These are phyloP conservation scores for Diaporthe caulivora DNA, from an alignment of 2,329 filamentous ascomycete genomes.

Conservation along the genomic window DNA sequence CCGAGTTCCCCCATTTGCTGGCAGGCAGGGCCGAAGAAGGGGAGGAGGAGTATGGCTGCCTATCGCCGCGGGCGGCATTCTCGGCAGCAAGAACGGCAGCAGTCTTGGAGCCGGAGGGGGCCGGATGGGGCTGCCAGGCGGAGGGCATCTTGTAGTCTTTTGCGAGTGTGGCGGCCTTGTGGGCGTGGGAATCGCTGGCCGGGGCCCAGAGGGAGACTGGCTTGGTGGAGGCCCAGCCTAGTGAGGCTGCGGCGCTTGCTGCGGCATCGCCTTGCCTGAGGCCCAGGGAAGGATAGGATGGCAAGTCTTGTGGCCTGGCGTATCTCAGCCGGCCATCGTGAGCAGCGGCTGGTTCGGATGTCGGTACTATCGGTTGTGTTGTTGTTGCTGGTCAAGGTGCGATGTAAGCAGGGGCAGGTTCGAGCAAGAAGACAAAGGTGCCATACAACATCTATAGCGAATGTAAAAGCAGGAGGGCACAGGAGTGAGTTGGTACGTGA, in stretches of 20 bases:
- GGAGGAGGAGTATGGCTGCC: conserved; percentile 33
- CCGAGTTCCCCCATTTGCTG: conserved; percentile 71
- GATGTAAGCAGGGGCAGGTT: not conserved
- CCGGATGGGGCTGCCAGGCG: conserved; percentile 68
- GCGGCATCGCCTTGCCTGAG: conserved; percentile 69
- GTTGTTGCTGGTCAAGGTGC: not conserved
- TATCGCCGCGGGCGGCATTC: conserved; percentile 63
- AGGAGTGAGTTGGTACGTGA: not conserved
- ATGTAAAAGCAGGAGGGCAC: not conserved
- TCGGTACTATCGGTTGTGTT: not conserved
- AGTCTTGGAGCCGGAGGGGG: conserved; percentile 59
- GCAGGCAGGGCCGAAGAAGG: conserved; percentile 35
- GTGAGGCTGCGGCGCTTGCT: conserved; percentile 78
- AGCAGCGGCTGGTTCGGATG: conserved; percentile 37
- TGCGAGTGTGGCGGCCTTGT: conserved; percentile 48
- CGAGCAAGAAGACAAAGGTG: too few relatives aligned
- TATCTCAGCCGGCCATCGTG: conserved; percentile 70
- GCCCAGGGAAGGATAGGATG: conserved; percentile 78
- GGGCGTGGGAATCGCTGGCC: conserved; percentile 69
- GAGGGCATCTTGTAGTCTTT: conserved; percentile 50
- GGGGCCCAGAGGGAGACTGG: conserved; percentile 76
- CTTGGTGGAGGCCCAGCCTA: conserved; percentile 72
- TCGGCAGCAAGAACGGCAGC: conserved; percentile 58
- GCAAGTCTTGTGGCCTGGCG: conserved; percentile 78
- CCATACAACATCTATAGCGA: too few relatives aligned